Evolutionary conservation across 495 filamentous ascomycete species (phyloP).

Genomic region (Tetracladium setigerum): DNA sequence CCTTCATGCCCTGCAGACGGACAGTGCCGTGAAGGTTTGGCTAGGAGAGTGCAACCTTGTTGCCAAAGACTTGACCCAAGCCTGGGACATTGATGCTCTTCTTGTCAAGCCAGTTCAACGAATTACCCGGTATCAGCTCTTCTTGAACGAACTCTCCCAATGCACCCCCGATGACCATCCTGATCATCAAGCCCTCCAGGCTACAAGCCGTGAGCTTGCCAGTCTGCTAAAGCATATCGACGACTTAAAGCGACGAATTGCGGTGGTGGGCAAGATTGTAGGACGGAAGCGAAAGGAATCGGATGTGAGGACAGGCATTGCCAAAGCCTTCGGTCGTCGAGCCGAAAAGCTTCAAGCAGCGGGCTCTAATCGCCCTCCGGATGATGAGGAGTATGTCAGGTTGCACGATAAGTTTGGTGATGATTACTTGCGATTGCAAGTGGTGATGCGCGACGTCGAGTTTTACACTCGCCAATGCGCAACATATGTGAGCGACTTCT

Average conservation of each 20-base stretch:
- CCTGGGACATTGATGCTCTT: conserved; percentile 90
- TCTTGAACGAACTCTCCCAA: conserved; percentile 70
- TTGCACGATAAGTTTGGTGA: conserved; percentile 74
- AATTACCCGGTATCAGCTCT: conserved; percentile 82
- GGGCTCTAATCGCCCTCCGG: conserved; percentile 56
- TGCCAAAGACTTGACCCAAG: conserved; percentile 79
- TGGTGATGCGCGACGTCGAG: conserved; percentile 84
- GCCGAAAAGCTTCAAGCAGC: conserved; percentile 38
- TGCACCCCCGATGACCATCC: conserved; percentile 76
- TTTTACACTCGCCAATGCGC: conserved; percentile 70
- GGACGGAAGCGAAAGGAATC: conserved; percentile 80
- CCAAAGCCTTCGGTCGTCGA: conserved; percentile 78
- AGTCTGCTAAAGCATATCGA: conserved; percentile 79
- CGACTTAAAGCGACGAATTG: conserved; percentile 82
- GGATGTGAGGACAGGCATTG: conserved; percentile 72
- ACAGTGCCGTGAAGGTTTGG: conserved; percentile 77
- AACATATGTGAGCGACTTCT: conserved; percentile 63
- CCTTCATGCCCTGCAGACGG: conserved; percentile 62
- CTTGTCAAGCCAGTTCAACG: conserved; percentile 94
- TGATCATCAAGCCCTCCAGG: conserved; percentile 59
- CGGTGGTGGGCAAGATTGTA: conserved; percentile 82
- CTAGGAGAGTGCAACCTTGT: conserved; percentile 82
- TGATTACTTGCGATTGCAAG: conserved; percentile 80
- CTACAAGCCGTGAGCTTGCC: conserved; percentile 56
- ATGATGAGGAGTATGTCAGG: conserved; percentile 72